Conservation (phyloP, 139 green algal species). For the Ulvella scutata region DNA sequence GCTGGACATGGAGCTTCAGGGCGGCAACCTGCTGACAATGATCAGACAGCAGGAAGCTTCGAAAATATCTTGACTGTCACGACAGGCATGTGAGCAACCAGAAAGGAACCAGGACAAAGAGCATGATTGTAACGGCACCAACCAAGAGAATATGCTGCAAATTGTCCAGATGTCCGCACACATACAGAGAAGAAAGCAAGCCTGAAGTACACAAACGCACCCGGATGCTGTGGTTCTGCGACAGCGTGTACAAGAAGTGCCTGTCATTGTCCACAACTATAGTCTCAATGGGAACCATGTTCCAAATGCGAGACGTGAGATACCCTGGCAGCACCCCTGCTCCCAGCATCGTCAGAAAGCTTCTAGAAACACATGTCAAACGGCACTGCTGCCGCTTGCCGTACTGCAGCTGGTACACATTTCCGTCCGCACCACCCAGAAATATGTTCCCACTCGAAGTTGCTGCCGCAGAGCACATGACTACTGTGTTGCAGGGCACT, state of each 20-base stretch:
- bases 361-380: not conserved
- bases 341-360: not conserved
- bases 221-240: not conserved
- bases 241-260: not conserved
- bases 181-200: too few relatives aligned
- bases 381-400: constrained; percentile 1
- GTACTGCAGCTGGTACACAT: not conserved
- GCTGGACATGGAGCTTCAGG: too few relatives aligned
- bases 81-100: too few relatives aligned
- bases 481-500: not conserved
- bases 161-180: too few relatives aligned
- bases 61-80: too few relatives aligned
- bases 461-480: not conserved
- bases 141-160: too few relatives aligned
- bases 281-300: not conserved
- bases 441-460: not conserved
- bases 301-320: not conserved
- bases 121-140: too few relatives aligned
- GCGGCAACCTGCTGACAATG: too few relatives aligned
- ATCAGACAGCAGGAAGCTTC: too few relatives aligned
- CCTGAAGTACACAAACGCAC: too few relatives aligned
- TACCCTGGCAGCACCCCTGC: not conserved
- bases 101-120: too few relatives aligned
- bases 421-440: not conserved
- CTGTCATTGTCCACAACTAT: not conserved